Conservation (phyloP, 1,139 yeast species). For the Kodamaea suecica region DNA sequence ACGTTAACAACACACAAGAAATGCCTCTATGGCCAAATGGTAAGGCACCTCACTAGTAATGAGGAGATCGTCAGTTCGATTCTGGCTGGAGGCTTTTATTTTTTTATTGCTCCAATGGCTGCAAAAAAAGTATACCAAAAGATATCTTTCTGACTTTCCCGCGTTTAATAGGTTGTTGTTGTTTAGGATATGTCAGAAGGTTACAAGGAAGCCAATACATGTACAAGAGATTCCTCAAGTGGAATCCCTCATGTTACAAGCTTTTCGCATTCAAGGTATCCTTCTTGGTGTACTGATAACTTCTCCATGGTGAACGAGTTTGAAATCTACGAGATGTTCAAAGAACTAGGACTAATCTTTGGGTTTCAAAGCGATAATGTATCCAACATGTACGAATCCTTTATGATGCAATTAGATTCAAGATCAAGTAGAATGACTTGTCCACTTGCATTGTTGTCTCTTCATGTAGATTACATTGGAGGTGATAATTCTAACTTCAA, state of each 20-base stretch:
- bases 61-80: slow-evolving; percentile 88
- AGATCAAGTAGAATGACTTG: slow-evolving; percentile 40
- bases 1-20: too few relatives aligned
- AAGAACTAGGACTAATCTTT: slow-evolving; percentile 20
- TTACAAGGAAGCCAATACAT: too few relatives aligned
- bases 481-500: slow-evolving; percentile 39
- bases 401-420: slow-evolving; percentile 41
- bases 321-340: slow-evolving; percentile 23
- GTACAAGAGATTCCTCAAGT: too few relatives aligned
- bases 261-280: slow-evolving; percentile 16
- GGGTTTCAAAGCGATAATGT: slow-evolving; percentile 39
- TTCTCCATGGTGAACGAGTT: slow-evolving; percentile 22
- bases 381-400: slow-evolving; percentile 35
- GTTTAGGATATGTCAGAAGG: too few relatives aligned
- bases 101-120: too few relatives aligned
- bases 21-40: slow-evolving; percentile 65
- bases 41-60: slow-evolving; percentile 91
- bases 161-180: too few relatives aligned
- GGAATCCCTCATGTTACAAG: too few relatives aligned
- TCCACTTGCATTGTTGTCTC: slow-evolving; percentile 29
- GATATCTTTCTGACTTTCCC: too few relatives aligned
- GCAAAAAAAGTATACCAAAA: too few relatives aligned
- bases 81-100: slow-evolving; percentile 83
- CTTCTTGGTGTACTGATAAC: slow-evolving; percentile 38
- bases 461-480: slow-evolving; percentile 44